These are phyloP conservation scores for Kodamaea derodonti DNA, from an alignment of 1,139 yeast genomes.

Conservation along the genomic window DNA sequence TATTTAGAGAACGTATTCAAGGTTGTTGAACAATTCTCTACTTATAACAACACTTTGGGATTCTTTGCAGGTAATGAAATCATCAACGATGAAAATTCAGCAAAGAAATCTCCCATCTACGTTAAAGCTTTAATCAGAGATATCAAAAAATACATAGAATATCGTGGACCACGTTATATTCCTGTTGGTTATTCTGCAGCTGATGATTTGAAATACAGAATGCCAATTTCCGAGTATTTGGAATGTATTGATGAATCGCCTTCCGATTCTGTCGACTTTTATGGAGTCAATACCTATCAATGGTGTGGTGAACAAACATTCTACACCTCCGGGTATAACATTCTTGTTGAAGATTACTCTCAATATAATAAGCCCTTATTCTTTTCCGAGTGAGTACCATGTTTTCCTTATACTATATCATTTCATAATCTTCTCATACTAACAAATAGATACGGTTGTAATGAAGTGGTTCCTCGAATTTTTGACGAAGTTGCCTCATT, in stretches of 20 bases:
- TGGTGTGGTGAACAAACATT: conserved; percentile 96
- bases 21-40: conserved; percentile 77
- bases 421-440: conserved; percentile 3
- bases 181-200: conserved; percentile 98
- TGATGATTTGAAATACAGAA: conserved; percentile 76
- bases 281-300: conserved; percentile 92
- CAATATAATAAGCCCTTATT: conserved; percentile 74
- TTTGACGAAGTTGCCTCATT: conserved; percentile 77
- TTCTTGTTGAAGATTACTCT: conserved; percentile 66
- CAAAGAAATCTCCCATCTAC: conserved; percentile 62
- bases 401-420: conserved; percentile 6
- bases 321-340: conserved; percentile 75
- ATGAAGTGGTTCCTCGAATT: conserved; percentile 71
- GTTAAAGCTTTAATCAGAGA: conserved; percentile 79
- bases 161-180: conserved; percentile 57
- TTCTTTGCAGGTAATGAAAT: conserved; percentile 95
- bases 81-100: conserved; percentile 75
- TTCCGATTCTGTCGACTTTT: conserved; percentile 73
- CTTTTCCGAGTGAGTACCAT: conserved; percentile 56
- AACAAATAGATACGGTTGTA: conserved; percentile 57
- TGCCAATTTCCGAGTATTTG: conserved; percentile 72
- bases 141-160: conserved; percentile 63
- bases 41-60: conserved; percentile 84
- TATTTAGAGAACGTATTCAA: conserved; percentile 76
- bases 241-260: conserved; percentile 67